Evolutionary conservation across 1,284 basidiomycete species (phyloP).

Genomic region (Boletellus dicymbophilus): DNA sequence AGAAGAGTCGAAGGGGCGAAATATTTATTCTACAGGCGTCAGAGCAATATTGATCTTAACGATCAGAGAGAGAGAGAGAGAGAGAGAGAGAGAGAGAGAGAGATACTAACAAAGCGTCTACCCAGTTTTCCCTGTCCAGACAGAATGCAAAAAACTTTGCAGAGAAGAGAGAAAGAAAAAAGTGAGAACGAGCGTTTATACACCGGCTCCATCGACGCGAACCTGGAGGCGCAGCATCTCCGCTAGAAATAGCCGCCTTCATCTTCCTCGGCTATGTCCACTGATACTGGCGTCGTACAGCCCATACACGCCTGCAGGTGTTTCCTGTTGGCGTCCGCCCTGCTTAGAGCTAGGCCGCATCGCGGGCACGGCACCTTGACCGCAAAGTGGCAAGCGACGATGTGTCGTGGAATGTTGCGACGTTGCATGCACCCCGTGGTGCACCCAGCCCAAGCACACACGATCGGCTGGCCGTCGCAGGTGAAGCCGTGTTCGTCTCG

Average conservation of each 20-base stretch:
- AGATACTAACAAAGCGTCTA: too few relatives aligned
- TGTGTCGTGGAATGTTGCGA: slow-evolving; percentile 29
- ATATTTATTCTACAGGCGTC: too few relatives aligned
- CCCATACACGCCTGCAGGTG: slow-evolving; percentile 19
- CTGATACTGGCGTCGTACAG: background rate
- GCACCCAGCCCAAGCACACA: slow-evolving; percentile 23
- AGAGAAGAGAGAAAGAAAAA: too few relatives aligned
- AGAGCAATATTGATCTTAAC: too few relatives aligned
- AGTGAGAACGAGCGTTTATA: too few relatives aligned
- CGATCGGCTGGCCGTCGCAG: slow-evolving; percentile 16
- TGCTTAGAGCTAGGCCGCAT: slow-evolving; percentile 23
- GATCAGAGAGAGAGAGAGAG: too few relatives aligned
- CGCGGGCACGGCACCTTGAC: slow-evolving; percentile 19
- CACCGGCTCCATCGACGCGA: too few relatives aligned
- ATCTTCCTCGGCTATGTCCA: slow-evolving; percentile 1
- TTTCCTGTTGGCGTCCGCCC: slow-evolving; percentile 29
- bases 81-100: too few relatives aligned
- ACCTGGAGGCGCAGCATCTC: too few relatives aligned
- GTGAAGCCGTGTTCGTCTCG: slow-evolving; percentile 23
- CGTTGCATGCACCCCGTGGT: slow-evolving; percentile 20
- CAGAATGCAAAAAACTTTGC: too few relatives aligned
- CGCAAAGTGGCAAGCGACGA: slow-evolving; percentile 26
- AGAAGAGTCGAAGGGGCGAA: too few relatives aligned
- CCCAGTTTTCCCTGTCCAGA: too few relatives aligned
- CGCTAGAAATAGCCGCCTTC: slow-evolving; percentile 6